Base-by-base conservation (phyloP, 164 flowering plant genomes). In the Dillenia suffruticosa region DNA sequence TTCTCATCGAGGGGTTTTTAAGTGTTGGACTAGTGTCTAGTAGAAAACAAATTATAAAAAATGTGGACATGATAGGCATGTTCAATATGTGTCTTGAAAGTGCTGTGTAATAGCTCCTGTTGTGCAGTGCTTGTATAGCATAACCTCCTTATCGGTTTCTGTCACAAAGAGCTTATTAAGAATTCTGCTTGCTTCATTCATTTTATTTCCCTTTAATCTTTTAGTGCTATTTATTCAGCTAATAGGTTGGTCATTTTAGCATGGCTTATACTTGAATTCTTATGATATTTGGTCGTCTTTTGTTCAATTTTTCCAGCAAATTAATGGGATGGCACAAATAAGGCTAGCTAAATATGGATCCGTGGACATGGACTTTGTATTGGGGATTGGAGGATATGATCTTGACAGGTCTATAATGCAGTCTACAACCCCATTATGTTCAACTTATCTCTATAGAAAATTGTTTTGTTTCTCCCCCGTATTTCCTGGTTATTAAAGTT, bases 341-440 rank as follows among this genome's bases (percentile, higher is more conserved):
- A 84, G 83, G 75, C 76, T 57, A 58, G 93, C 98, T 58, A 83
- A 84, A 63, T 82, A 64, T 76, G 97, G 98, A 56, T 81, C 70
- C 61, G 93, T 94, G 47, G 97, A 94, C 70, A 73, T 94, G 76
- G 96, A 89, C 74, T 94, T 91, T 70, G 97, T 94, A 65, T 64
- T 94, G 50, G 98, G 98, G 59, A 81, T 94, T 16, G 98, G 98
- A 50, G 98, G 98, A 65, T 94, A 94, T 74, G 98, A 94, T 88
- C 91, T 89, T 59, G 93, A 91, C 57, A 91, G 96, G 98, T 88
- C 46, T 44, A 16, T 49, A 12, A 19, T 19, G 22, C 22, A 19
- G 22, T 19, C 22, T 19, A 19, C 22, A 19, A 19, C 22, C 22
- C 1, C 22, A 19, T 19, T 19, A 19, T 19, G 22, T 19, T 19